phyloP scores from a whole-genome alignment of 148 eudicot genomes.

The Chenopodium berlandieri region DNA sequence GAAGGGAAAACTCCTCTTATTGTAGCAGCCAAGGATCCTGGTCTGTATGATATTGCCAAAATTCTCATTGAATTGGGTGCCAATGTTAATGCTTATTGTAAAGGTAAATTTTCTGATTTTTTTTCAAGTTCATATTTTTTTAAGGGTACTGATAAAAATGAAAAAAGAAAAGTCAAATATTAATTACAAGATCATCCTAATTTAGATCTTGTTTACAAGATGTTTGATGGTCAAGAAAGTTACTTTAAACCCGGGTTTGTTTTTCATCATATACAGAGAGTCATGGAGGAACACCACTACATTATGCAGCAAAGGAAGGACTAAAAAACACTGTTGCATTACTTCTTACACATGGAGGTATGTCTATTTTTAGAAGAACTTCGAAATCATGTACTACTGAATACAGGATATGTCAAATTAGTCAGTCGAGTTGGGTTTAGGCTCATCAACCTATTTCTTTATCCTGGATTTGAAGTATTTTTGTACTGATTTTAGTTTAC shows the following conservation, averaged over 20 bases:
- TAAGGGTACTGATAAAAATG: background rate
- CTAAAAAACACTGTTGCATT: conserved; percentile 39
- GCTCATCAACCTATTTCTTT: no score
- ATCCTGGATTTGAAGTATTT: no score
- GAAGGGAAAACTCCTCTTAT: conserved; percentile 60
- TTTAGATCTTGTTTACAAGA: no score
- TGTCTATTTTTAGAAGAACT: background rate
- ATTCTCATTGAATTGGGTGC: conserved; percentile 54
- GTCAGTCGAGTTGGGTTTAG: background rate
- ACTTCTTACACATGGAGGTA: conserved; percentile 60
- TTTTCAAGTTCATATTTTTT: background rate
- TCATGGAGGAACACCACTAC: conserved; percentile 56
- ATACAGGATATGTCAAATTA: no score
- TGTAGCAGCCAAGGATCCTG: conserved; percentile 46
- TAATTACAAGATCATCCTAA: no score
- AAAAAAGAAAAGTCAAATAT: background rate
- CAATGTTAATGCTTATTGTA: conserved; percentile 44
- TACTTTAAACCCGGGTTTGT: background rate
- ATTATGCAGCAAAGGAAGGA: conserved; percentile 60
- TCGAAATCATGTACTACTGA: background rate
- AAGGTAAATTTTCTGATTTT: conserved; percentile 18
- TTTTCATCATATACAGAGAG: conserved; percentile 21
- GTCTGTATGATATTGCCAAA: conserved; percentile 39
- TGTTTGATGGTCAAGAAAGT: background rate
- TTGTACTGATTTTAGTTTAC: no score